phyloP scores from a whole-genome alignment of 2,329 filamentous ascomycete genomes.

The Calycina marina region DNA sequence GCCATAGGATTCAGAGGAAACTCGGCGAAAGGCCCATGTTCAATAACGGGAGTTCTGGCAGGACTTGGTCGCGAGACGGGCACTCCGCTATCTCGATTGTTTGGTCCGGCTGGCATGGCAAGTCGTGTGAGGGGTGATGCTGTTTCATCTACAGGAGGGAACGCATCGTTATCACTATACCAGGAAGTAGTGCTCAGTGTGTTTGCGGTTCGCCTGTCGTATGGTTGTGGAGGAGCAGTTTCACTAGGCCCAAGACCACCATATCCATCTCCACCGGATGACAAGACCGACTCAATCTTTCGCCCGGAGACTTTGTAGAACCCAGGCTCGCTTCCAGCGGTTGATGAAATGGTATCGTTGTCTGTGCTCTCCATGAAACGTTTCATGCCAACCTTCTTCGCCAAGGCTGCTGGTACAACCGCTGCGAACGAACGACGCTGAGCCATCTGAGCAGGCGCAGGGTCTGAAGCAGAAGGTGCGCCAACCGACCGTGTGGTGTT shows the following conservation, averaged over 20 bases:
- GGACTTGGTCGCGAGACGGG: conserved; percentile 52
- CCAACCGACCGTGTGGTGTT: conserved; percentile 22
- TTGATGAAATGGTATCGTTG: conserved; percentile 15
- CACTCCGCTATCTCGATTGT: conserved; percentile 34
- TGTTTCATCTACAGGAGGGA: conserved; percentile 20
- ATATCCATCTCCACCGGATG: conserved; percentile 49
- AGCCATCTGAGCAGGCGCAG: conserved; percentile 26
- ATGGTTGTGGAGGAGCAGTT: conserved; percentile 3
- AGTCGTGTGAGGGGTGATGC: conserved; percentile 12
- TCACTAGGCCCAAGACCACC: conserved; percentile 27
- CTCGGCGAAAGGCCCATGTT: conserved; percentile 34
- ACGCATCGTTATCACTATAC: conserved; percentile 37
- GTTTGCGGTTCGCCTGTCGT: conserved; percentile 9
- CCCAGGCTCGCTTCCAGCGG: conserved; percentile 35
- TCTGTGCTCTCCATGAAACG: conserved; percentile 20
- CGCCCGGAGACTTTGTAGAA: conserved; percentile 52
- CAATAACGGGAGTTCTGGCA: conserved; percentile 44
- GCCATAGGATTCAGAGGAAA: conserved; percentile 6
- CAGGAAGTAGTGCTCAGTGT: conserved; percentile 35
- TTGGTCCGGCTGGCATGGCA: conserved; percentile 20
- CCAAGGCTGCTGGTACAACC: conserved; percentile 34
- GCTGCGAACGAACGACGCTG: conserved; percentile 31
- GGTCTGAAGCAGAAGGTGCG: conserved; percentile 10
- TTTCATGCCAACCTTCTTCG: conserved; percentile 29
- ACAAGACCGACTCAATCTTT: conserved; percentile 48